Evolutionary conservation across 1,139 yeast genomes (phyloP).

Genomic region (Candida albicans): DNA sequence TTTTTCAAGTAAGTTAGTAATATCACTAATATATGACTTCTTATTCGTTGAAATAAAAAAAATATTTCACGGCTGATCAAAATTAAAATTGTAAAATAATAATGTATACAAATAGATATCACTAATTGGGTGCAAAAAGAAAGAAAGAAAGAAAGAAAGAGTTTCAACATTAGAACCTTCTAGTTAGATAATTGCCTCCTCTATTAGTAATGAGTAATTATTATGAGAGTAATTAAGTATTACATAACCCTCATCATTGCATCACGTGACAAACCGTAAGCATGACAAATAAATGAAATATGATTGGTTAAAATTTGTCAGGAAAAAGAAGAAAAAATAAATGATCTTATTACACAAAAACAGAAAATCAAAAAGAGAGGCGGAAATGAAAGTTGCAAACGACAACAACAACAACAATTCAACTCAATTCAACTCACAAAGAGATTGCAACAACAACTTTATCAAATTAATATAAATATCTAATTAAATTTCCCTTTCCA

Average conservation of each 20-base stretch:
- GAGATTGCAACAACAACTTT: no score
- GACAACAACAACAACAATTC: no score
- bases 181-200: background rate
- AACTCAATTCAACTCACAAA: no score
- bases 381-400: background rate
- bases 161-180: background rate
- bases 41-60: no score
- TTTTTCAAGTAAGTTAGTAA: no score
- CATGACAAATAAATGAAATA: constrained; percentile 12
- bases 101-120: no score
- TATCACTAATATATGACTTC: no score
- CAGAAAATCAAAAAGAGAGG: background rate
- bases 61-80: background rate
- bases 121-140: background rate
- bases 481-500: no score
- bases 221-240: no score
- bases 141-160: background rate
- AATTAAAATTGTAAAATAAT: background rate
- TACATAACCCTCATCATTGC: background rate
- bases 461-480: no score
- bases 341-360: background rate
- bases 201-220: no score
- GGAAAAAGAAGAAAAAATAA: background rate
- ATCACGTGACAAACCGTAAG: constrained; percentile 9
- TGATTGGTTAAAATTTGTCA: constrained; percentile 8